phyloP scores from a whole-genome alignment of 768 basidiomycete species.

The Lactarius quietus region DNA sequence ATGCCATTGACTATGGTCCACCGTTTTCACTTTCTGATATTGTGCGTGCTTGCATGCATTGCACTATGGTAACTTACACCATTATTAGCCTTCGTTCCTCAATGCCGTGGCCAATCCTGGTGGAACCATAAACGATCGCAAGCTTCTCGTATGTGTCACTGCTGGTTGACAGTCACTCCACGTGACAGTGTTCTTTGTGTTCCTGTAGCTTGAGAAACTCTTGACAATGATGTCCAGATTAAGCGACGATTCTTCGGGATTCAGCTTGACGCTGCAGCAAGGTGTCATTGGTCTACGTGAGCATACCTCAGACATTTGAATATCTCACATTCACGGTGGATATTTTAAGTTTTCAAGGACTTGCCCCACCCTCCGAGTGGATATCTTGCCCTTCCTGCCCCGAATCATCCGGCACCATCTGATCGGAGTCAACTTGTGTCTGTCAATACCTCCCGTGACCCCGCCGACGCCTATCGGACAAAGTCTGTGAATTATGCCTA shows the following conservation, averaged over 20 bases:
- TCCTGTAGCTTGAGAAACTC: constrained; percentile 24
- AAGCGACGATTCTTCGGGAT: neutral
- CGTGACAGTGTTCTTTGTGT: neutral
- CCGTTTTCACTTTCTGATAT: constrained; percentile 17
- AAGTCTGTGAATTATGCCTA: constrained; percentile 20
- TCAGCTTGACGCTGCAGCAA: constrained; percentile 16
- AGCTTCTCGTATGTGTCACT: constrained; percentile 16
- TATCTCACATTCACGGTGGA: neutral
- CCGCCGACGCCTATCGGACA: neutral
- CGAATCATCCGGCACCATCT: neutral
- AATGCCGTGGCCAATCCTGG: constrained; percentile 12
- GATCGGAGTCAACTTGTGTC: neutral
- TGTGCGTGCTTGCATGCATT: constrained; percentile 9
- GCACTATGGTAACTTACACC: neutral
- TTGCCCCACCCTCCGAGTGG: constrained; percentile 25
- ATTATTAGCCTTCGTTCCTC: constrained; percentile 17
- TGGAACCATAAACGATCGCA: constrained; percentile 23
- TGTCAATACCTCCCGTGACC: neutral
- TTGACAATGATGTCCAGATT: constrained; percentile 25
- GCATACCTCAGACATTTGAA: neutral
- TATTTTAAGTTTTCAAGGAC: constrained; percentile 25
- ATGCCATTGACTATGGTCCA: constrained; percentile 8
- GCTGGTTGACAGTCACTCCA: neutral
- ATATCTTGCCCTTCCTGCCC: constrained; percentile 20
- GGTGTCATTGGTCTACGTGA: constrained; percentile 20